Evolutionary conservation across 345 rosid species (phyloP).

Genomic region (Citrus australasica): DNA sequence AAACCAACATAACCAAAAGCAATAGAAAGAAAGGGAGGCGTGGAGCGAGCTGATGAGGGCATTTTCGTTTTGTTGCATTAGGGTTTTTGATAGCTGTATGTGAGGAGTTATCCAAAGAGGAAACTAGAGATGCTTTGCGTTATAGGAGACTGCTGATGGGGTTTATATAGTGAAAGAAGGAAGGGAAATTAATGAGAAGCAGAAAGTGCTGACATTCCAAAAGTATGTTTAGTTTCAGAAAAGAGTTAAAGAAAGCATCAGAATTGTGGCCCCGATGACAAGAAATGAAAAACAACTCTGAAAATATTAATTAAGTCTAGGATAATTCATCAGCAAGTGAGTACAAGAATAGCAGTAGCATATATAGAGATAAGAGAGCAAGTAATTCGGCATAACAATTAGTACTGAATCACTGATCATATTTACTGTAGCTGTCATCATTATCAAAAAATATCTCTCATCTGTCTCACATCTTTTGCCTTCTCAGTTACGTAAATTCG

Average conservation of each 20-base stretch:
- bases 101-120: conserved; percentile 15
- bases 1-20: background rate
- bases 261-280: conserved; percentile 8
- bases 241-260: conserved; percentile 14
- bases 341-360: conserved; percentile 17
- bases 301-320: background rate
- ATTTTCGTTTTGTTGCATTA: background rate
- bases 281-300: background rate
- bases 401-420: background rate
- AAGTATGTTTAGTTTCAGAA: conserved; percentile 15
- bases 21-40: conserved; percentile 4
- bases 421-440: background rate
- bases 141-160: conserved; percentile 2
- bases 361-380: background rate
- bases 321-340: background rate
- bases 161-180: conserved; percentile 13
- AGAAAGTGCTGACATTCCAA: conserved; percentile 34
- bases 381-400: conserved; percentile 24
- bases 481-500: conserved; percentile 34
- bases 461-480: conserved; percentile 42
- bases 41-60: background rate
- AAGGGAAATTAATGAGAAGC: conserved; percentile 15
- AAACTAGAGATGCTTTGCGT: background rate
- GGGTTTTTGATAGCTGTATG: background rate
- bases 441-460: background rate